Evolutionary conservation across 768 basidiomycete genomes (phyloP).

Genomic region (Psilocybe subaeruginosa): DNA sequence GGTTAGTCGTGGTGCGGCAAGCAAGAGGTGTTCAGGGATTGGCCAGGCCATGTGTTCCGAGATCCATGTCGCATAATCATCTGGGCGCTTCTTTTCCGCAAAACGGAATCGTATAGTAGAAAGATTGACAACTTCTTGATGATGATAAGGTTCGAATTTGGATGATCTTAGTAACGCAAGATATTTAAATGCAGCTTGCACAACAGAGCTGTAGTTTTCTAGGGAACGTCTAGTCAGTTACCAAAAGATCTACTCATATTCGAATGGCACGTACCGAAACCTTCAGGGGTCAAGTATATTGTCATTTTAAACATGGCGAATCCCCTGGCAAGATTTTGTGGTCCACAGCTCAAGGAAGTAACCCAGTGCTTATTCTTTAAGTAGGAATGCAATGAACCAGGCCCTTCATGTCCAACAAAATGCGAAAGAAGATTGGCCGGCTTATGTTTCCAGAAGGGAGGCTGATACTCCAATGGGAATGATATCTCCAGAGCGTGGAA

Average conservation of each 20-base stretch:
- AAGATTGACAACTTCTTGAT: slow-evolving; percentile 75
- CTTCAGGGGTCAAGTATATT: slow-evolving; percentile 79
- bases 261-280: slow-evolving; percentile 67
- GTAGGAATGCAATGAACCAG: slow-evolving; percentile 89
- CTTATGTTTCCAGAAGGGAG: slow-evolving; percentile 76
- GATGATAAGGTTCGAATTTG: slow-evolving; percentile 63
- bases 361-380: slow-evolving; percentile 91
- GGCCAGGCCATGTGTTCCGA: slow-evolving; percentile 80
- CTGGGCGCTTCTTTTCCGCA: slow-evolving; percentile 80
- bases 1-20: slow-evolving; percentile 71
- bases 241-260: neutral
- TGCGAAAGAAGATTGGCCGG: slow-evolving; percentile 78
- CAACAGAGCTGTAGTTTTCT: slow-evolving; percentile 79
- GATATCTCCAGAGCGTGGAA: slow-evolving; percentile 84
- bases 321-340: slow-evolving; percentile 74
- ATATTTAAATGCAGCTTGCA: slow-evolving; percentile 79
- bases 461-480: slow-evolving; percentile 76
- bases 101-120: slow-evolving; percentile 82
- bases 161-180: slow-evolving; percentile 68
- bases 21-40: slow-evolving; percentile 73
- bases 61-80: slow-evolving; percentile 78
- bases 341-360: slow-evolving; percentile 70
- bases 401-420: slow-evolving; percentile 90
- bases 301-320: slow-evolving; percentile 91
- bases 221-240: neutral